Conservation (phyloP, 768 basidiomycete genomes). For the Phlebiopsis flavidoalba region DNA sequence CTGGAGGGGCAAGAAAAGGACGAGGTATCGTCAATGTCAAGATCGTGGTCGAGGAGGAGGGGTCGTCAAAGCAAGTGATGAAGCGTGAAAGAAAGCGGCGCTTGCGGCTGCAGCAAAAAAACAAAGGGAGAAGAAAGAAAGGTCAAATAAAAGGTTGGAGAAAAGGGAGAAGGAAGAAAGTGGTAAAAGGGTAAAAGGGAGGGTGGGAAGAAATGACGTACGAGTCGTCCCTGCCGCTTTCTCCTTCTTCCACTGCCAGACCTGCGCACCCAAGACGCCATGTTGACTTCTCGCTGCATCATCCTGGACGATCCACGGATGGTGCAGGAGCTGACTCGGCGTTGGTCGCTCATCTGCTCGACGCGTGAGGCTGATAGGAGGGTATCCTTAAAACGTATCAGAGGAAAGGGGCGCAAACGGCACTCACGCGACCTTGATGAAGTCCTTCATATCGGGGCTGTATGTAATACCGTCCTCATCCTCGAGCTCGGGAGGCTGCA, state of each 20-base stretch:
- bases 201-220: slow-evolving; percentile 12
- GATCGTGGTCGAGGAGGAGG: neutral
- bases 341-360: slow-evolving; percentile 67
- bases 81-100: slow-evolving; percentile 3
- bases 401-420: neutral
- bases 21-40: neutral
- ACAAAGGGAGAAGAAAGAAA: slow-evolving; percentile 1
- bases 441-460: slow-evolving; percentile 87
- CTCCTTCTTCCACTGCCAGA: slow-evolving; percentile 73
- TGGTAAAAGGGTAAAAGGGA: neutral
- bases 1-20: neutral
- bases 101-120: neutral
- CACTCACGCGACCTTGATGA: slow-evolving; percentile 78
- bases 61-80: neutral
- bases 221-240: slow-evolving; percentile 24
- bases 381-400: slow-evolving; percentile 6
- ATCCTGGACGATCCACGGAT: slow-evolving; percentile 77
- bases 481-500: slow-evolving; percentile 74
- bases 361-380: slow-evolving; percentile 54
- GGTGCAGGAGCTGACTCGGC: slow-evolving; percentile 76
- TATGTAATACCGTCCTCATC: slow-evolving; percentile 66
- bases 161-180: neutral
- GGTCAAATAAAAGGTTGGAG: neutral
- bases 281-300: slow-evolving; percentile 81
- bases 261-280: slow-evolving; percentile 87